Conservation (phyloP, 768 basidiomycete genomes). For the Tulasnella sp. region DNA sequence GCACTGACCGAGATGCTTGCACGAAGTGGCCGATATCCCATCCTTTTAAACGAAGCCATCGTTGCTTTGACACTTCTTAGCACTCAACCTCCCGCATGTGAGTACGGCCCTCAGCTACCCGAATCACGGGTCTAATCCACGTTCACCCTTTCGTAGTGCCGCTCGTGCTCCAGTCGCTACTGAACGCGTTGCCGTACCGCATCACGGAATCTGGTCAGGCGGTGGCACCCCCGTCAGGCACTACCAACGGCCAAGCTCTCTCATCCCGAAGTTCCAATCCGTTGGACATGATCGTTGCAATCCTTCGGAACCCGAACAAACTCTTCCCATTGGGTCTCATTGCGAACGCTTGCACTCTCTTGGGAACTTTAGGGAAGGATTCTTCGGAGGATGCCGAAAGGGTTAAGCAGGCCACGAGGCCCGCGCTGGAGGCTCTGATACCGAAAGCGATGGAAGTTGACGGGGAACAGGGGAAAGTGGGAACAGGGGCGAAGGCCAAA, state of each 20-base stretch:
- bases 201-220: constrained; percentile 14
- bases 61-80: constrained; percentile 80
- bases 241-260: constrained; percentile 41
- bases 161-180: constrained; percentile 64
- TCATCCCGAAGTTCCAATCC: constrained; percentile 48
- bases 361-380: constrained; percentile 51
- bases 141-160: constrained; percentile 50
- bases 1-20: constrained; percentile 72
- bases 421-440: constrained; percentile 47
- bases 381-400: constrained; percentile 42
- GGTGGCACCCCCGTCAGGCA: constrained; percentile 27
- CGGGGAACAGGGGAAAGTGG: neutral
- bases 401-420: constrained; percentile 56
- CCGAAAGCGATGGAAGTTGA: constrained; percentile 15
- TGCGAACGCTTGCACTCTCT: constrained; percentile 71
- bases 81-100: constrained; percentile 67
- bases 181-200: constrained; percentile 51
- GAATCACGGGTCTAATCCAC: neutral
- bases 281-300: constrained; percentile 57
- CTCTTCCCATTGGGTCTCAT: constrained; percentile 75
- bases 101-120: constrained; percentile 40
- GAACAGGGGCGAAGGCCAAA: neutral
- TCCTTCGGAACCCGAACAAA: constrained; percentile 56
- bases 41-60: constrained; percentile 87
- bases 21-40: constrained; percentile 76